Base-by-base conservation (phyloP, 306 rosid species). In the Lathyrus sativus region DNA sequence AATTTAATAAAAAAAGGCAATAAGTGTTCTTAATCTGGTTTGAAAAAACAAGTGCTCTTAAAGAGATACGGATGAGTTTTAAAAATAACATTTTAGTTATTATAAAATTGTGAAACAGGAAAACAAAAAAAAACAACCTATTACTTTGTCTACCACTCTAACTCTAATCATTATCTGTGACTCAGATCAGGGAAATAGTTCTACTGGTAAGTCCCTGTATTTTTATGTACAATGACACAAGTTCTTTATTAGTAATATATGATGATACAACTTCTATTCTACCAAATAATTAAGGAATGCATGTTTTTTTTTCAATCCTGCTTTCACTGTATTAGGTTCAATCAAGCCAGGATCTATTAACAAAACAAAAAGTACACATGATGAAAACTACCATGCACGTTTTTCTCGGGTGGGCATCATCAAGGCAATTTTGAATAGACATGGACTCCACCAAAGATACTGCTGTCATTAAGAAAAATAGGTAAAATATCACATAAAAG, bases 341-440 rank as follows among this genome's bases (percentile, higher is more conserved):
- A 74, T 48, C 45, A 67, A 42, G 63, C 61, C 56, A 65, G 50
- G 5, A 10, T 50, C 71, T 63, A 53, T 19, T 70, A 13, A 68
- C 65, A 62, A 69, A 70, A 63, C 18, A 18, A 19, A 72, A 50
- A 56, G 74, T 53, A 79, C 67, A 59, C 24, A 63, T 18, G 43
- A 45, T 48, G 62, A 43, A 58, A 58, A 65, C 80, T 79, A 57
- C 70, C 53, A 62, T 56, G 8, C 50, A 60, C 41, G 72, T 76
- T 80, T 67, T 75, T 80, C 29, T 80, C 29, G 65, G 66, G 29
- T 26, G 72, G 73, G 49, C 63, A 71, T 65, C 76, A 64, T 63
- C 73, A 75, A 67, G 78, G 75, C 75, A 60, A 38, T 76, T 62
- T 76, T 62, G 84, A 57, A 72, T 76, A 77, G 84, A 28, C 68